phyloP scores from a whole-genome alignment of 768 basidiomycete genomes.

The Rhodocollybia butyracea region DNA sequence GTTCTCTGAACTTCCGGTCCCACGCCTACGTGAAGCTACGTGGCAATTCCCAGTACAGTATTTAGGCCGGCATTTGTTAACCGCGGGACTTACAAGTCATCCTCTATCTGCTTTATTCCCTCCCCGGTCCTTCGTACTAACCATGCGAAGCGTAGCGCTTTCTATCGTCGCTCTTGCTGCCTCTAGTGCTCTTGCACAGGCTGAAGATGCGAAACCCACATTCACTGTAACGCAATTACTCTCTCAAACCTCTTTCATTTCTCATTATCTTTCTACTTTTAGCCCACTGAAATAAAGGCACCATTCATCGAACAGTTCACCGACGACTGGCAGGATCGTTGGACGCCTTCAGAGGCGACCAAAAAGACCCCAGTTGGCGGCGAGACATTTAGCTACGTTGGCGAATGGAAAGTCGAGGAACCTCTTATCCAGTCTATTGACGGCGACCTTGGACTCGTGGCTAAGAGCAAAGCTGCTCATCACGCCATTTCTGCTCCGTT shows the following conservation, averaged over 20 bases:
- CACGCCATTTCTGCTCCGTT: constrained; percentile 98
- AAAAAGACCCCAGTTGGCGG: constrained; percentile 96
- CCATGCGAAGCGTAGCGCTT: constrained; percentile 88
- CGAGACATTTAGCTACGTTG: constrained; percentile 97
- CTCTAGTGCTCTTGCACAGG: constrained; percentile 55
- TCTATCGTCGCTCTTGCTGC: constrained; percentile 71
- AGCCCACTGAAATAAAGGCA: constrained; percentile 79
- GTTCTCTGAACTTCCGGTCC: too few relatives aligned
- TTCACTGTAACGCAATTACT: constrained; percentile 50
- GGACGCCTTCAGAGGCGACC: constrained; percentile 96
- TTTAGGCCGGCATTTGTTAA: constrained; percentile 2
- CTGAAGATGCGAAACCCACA: constrained; percentile 59
- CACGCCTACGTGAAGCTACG: too few relatives aligned
- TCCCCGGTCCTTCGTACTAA: constrained; percentile 62
- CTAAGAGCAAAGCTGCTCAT: constrained; percentile 95
- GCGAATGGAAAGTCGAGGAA: constrained; percentile 95
- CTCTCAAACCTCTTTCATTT: constrained; percentile 4
- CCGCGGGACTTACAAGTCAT: constrained; percentile 7
- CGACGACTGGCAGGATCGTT: constrained; percentile 84
- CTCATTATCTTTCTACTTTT: constrained; percentile 10
- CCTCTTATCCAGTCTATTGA: constrained; percentile 70
- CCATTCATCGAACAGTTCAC: constrained; percentile 98
- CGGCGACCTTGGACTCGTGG: constrained; percentile 90
- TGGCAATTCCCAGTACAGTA: too few relatives aligned
- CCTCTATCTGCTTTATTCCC: constrained; percentile 28